Evolutionary conservation across 805 yeast genomes (phyloP).

Genomic region (Hanseniaspora pseudoguilliermondii): DNA sequence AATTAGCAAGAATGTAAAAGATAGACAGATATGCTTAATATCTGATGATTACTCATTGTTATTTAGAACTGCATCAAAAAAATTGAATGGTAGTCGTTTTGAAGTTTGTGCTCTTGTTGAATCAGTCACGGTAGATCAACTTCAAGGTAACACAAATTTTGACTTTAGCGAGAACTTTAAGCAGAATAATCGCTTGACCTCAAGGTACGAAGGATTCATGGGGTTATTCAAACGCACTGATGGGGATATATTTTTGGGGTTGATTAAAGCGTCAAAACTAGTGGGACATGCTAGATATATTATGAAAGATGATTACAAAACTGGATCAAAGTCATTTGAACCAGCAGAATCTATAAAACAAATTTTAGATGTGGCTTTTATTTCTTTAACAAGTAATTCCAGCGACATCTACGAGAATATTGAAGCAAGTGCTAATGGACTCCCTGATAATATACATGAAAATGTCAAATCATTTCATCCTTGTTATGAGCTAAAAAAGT

Average conservation of each 20-base stretch:
- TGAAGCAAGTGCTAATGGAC: conserved; percentile 17
- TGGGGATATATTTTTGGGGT: conserved; percentile 38
- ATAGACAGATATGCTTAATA: conserved; percentile 58
- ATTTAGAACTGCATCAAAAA: conserved; percentile 29
- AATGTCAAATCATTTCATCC: conserved; percentile 43
- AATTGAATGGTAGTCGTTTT: conserved; percentile 16
- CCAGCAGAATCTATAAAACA: conserved; percentile 40
- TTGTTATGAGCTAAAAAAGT: conserved; percentile 58
- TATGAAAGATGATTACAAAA: conserved; percentile 9
- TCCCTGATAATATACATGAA: conserved; percentile 18
- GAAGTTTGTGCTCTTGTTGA: conserved; percentile 13
- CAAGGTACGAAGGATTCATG: conserved; percentile 40
- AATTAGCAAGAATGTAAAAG: conserved; percentile 39
- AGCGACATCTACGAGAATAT: conserved; percentile 32
- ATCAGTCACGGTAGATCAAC: conserved; percentile 1
- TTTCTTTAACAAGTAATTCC: conserved; percentile 46
- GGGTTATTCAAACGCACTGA: conserved; percentile 49
- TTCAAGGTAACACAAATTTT: background rate
- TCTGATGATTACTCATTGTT: conserved; percentile 48
- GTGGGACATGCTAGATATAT: conserved; percentile 45
- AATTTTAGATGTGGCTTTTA: conserved; percentile 51
- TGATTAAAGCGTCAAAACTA: conserved; percentile 41
- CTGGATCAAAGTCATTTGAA: conserved; percentile 13
- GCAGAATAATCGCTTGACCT: conserved; percentile 25
- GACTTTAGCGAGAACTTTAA: background rate